A percentile compares a stretch with the other conserved stretches of the same genome.
These are phyloP conservation scores for Quercus gilva DNA, from an alignment of 306 rosid genomes.

Conservation along the genomic window DNA sequence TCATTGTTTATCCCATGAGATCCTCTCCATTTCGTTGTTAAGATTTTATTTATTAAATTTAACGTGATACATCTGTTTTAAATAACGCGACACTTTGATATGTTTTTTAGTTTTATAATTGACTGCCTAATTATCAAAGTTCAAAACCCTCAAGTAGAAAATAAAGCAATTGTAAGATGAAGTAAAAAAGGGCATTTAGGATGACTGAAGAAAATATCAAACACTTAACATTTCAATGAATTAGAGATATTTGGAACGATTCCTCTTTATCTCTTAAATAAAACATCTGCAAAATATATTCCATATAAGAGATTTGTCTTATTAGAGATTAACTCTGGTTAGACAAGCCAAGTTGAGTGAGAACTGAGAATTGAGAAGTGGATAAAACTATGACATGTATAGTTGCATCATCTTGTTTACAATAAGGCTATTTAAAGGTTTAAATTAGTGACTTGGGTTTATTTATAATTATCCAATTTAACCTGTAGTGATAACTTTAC, in stretches of 20 bases:
- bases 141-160: neutral
- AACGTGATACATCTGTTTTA: too few relatives aligned
- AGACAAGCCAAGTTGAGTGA: neutral
- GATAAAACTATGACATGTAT: neutral
- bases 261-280: neutral
- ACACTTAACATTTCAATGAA: neutral
- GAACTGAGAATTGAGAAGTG: neutral
- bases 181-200: too few relatives aligned
- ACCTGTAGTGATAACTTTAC: neutral
- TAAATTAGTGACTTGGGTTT: neutral
- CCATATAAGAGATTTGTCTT: conserved; percentile 20
- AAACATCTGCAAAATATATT: neutral
- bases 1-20: too few relatives aligned
- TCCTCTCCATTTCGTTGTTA: too few relatives aligned
- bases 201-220: neutral
- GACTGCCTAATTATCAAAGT: neutral
- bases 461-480: neutral
- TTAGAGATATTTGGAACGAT: neutral
- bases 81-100: too few relatives aligned
- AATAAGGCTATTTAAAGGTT: too few relatives aligned
- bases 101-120: neutral
- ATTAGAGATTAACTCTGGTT: neutral
- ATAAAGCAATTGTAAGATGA: neutral
- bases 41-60: too few relatives aligned
- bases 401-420: neutral